phyloP scores from a whole-genome alignment of 768 basidiomycete genomes.

The Suillus decipiens region DNA sequence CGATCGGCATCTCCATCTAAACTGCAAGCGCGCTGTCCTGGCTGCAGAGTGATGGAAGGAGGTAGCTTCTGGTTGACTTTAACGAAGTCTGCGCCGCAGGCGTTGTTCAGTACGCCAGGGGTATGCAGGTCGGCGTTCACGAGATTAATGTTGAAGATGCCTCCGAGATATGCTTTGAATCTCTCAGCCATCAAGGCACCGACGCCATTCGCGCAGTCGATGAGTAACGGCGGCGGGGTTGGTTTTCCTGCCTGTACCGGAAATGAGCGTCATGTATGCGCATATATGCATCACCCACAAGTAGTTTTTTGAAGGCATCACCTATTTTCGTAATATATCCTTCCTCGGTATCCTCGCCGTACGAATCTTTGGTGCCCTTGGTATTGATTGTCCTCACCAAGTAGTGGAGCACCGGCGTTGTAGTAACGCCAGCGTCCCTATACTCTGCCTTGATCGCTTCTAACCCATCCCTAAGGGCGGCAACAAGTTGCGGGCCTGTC shows the following conservation, averaged over 20 bases:
- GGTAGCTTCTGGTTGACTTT: conserved; percentile 91
- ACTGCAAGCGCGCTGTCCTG: conserved; percentile 86
- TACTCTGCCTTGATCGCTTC: conserved; percentile 66
- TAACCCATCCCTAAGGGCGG: conserved; percentile 83
- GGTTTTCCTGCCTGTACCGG: conserved; percentile 56
- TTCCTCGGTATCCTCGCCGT: conserved; percentile 78
- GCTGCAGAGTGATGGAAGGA: conserved; percentile 66
- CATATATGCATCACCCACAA: conserved; percentile 54
- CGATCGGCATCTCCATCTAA: conserved; percentile 98
- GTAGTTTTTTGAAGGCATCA: conserved; percentile 79
- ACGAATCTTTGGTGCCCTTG: conserved; percentile 71
- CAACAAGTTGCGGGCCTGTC: conserved; percentile 74
- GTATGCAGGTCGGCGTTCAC: conserved; percentile 69
- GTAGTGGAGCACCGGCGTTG: conserved; percentile 96
- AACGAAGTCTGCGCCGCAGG: conserved; percentile 95
- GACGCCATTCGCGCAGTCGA: conserved; percentile 99
- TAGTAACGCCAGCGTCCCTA: conserved; percentile 81
- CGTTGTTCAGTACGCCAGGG: conserved; percentile 75
- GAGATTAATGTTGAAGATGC: conserved; percentile 60
- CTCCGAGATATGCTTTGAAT: conserved; percentile 60
- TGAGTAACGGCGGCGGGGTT: conserved; percentile 58
- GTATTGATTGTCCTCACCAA: conserved; percentile 90
- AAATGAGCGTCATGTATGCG: conserved; percentile 6
- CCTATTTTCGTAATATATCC: conserved; percentile 86
- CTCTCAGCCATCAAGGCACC: conserved; percentile 73